Base-by-base conservation (phyloP, 129 eudicot species). In the Flaveria trinervia region DNA sequence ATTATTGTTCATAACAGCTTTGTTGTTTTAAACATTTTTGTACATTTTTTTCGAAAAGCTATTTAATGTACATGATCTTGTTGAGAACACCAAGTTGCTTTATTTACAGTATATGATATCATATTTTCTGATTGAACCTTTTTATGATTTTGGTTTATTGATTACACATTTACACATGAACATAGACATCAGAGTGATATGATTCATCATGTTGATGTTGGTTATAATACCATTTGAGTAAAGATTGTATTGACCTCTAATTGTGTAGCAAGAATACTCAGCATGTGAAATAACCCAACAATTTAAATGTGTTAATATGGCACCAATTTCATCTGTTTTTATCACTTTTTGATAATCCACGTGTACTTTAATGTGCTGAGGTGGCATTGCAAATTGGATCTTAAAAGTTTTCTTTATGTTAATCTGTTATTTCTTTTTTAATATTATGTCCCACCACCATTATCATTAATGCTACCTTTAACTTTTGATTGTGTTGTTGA, bases 11-110 rank as follows among this genome's bases (percentile, higher is more conserved):
- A 79, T 79, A 77, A 79, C 83, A 64, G 73, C 56, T 75, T 75
- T 77, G 72, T 51, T 72, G 60, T 72, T 80, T 80, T 80, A 52
- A 79, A 80, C 79, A 80, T 80, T 80, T 80, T 80, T 80, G 83
- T 80, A 80, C 79, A 73, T 25, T 65, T 62, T 6, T 41, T 60
- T 39, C 51, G 10, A 62, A 17, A 75, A 18, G 36, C 68, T 61
- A 80, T 80, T 73, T 80, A 54, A 60, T 80, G 83, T 80, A 80
- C 75, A 80, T 80, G 55, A 73, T 80, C 30, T 45, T 80, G 74
- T 73, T 80, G 79, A 45, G 33, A 56, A 61, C 23, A 74, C 26
- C 45, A 3, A 16, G 78, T 43, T 75, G 64, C 79, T 64, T 48
- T 17, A 22, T 22, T 65, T 72, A 55, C 66, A 12, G 48, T 56